phyloP scores from a whole-genome alignment of 2,329 filamentous ascomycete species.

The Dendryphion nanum region DNA sequence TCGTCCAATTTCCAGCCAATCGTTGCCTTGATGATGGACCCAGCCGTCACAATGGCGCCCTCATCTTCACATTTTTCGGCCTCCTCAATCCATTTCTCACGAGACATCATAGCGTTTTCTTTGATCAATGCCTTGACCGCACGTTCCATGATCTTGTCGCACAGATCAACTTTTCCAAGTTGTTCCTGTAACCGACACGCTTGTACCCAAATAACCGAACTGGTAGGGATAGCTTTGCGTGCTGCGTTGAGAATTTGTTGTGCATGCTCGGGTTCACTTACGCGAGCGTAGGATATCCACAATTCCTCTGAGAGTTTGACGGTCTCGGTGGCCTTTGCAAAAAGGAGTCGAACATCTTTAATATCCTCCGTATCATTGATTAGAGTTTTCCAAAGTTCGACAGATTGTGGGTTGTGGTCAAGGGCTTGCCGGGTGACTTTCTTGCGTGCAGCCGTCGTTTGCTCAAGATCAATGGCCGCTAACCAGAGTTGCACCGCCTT shows the following conservation, averaged over 20 bases:
- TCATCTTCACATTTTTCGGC: conserved; percentile 95
- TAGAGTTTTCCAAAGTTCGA: conserved; percentile 96
- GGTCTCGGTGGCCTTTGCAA: conserved; percentile 93
- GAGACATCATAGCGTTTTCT: conserved; percentile 93
- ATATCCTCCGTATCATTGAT: conserved; percentile 93
- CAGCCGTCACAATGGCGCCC: conserved; percentile 81
- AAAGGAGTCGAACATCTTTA: conserved; percentile 79
- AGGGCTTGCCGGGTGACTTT: conserved; percentile 88
- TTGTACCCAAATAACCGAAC: conserved; percentile 95
- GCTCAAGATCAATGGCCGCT: conserved; percentile 90
- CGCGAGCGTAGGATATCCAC: conserved; percentile 87
- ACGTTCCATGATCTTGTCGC: conserved; percentile 87
- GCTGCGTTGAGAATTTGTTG: conserved; percentile 95
- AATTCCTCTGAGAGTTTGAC: conserved; percentile 92
- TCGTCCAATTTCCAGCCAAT: conserved; percentile 92
- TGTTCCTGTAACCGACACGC: conserved; percentile 87
- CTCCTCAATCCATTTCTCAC: conserved; percentile 94
- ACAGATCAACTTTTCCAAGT: conserved; percentile 75
- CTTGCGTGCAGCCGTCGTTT: conserved; percentile 80
- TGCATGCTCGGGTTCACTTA: conserved; percentile 87
- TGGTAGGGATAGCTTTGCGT: conserved; percentile 88
- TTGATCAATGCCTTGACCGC: conserved; percentile 84
- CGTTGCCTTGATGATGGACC: conserved; percentile 87
- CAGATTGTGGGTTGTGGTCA: conserved; percentile 89
- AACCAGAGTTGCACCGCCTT: conserved; percentile 89